Percentiles rank a stretch among this genome's conserved stretches.
These are phyloP conservation scores for Mycena floridula DNA, from an alignment of 768 basidiomycete genomes.

Conservation along the genomic window DNA sequence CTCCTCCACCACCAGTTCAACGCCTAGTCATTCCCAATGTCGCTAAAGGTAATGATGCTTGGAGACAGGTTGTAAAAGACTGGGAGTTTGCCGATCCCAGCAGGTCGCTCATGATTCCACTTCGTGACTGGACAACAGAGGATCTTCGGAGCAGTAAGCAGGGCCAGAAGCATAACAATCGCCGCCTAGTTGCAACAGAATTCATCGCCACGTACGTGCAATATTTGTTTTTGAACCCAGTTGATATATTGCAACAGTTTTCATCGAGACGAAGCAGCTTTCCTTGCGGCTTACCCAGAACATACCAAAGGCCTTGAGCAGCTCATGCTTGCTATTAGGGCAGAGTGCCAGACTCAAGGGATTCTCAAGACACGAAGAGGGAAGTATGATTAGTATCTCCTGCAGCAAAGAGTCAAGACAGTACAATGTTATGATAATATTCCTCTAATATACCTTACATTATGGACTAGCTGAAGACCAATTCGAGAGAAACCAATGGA, in stretches of 20 bases:
- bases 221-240: not conserved
- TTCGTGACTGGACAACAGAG: constrained; percentile 7
- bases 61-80: constrained; percentile 4
- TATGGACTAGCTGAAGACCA: too few species aligned
- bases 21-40: not conserved
- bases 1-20: not conserved
- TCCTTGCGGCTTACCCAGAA: too few species aligned
- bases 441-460: too few species aligned
- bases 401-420: too few species aligned
- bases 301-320: too few species aligned
- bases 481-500: too few species aligned
- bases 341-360: too few species aligned
- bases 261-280: not conserved
- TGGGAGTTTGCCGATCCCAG: not conserved
- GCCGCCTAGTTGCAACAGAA: not conserved
- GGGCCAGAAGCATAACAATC: not conserved
- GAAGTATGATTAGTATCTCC: too few species aligned
- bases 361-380: too few species aligned
- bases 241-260: not conserved
- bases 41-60: constrained; percentile 1
- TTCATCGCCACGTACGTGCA: not conserved
- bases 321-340: too few species aligned
- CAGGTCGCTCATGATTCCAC: not conserved
- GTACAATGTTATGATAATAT: too few species aligned
- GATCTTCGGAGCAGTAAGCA: not conserved